These are phyloP conservation scores for Cyclospora cayetanensis DNA, from an alignment of 169 alveolate genomes.

Conservation along the genomic window DNA sequence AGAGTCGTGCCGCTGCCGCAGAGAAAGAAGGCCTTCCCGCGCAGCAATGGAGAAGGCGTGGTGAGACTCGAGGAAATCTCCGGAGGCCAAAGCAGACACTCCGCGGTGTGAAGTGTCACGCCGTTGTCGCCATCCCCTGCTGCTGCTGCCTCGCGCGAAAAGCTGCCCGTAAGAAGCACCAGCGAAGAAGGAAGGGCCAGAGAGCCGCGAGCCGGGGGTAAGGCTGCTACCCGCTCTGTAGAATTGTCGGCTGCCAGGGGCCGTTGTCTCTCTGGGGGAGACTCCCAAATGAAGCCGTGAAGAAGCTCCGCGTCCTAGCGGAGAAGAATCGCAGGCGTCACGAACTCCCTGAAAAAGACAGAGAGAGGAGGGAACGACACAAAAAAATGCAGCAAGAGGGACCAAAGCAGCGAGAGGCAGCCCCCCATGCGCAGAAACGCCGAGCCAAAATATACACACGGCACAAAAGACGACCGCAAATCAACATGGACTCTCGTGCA, in stretches of 20 bases:
- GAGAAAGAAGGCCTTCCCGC: background rate
- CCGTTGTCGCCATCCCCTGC: background rate
- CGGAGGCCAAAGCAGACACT: background rate
- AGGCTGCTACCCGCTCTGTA: conserved; percentile 19
- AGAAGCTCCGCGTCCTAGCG: background rate
- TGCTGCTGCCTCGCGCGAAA: background rate
- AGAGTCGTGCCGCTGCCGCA: background rate
- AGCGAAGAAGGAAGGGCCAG: background rate
- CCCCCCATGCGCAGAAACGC: background rate
- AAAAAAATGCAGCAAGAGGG: no score
- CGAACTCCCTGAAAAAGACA: background rate
- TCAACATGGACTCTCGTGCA: no score
- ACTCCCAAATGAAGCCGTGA: background rate
- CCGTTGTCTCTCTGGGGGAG: background rate
- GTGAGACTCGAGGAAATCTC: background rate
- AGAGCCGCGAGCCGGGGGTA: background rate
- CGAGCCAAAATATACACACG: background rate
- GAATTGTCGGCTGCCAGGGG: background rate
- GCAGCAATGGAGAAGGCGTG: background rate
- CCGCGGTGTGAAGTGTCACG: background rate
- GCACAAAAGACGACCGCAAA: background rate
- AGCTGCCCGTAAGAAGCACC: background rate
- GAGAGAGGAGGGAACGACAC: background rate
- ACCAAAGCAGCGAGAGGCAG: background rate
- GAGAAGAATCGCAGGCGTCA: background rate